These are phyloP conservation scores for Monosporascus sp. DNA, from an alignment of 2,329 filamentous ascomycete species.

Conservation along the genomic window DNA sequence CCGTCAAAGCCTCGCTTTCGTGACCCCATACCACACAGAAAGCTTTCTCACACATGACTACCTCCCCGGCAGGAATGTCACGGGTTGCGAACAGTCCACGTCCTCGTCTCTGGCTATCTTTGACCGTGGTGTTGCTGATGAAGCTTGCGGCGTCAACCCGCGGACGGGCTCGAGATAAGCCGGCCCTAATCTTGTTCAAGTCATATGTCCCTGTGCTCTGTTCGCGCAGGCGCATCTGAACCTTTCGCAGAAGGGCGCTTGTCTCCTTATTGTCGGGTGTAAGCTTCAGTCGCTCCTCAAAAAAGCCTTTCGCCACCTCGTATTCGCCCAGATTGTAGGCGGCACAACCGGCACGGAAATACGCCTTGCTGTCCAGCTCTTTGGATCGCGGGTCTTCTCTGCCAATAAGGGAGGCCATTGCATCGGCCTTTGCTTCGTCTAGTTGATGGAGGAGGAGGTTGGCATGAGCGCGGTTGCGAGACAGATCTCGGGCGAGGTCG, in stretches of 20 bases:
- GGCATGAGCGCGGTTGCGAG: constrained; percentile 26
- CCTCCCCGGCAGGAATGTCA: constrained; percentile 26
- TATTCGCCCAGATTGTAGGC: constrained; percentile 25
- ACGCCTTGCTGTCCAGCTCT: constrained; percentile 27
- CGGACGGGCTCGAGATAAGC: constrained; percentile 21
- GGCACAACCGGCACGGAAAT: constrained; percentile 25
- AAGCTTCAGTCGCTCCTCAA: constrained; percentile 17
- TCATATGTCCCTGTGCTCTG: constrained; percentile 15
- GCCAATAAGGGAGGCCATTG: constrained; percentile 23
- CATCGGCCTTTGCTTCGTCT: constrained; percentile 27
- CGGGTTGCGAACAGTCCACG: constrained; percentile 32
- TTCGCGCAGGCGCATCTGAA: constrained; percentile 20
- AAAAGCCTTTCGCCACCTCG: constrained; percentile 15
- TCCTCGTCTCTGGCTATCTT: constrained; percentile 22
- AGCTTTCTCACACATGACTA: constrained; percentile 33
- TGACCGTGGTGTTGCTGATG: constrained; percentile 19
- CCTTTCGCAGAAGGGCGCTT: constrained; percentile 11
- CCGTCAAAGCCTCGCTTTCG: constrained; percentile 23
- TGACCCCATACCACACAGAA: constrained; percentile 27
- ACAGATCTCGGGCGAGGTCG: constrained; percentile 25
- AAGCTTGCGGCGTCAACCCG: constrained; percentile 26
- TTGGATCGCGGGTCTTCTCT: constrained; percentile 4
- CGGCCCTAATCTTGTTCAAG: constrained; percentile 15
- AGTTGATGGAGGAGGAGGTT: constrained; percentile 26
- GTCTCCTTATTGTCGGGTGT: constrained; percentile 18